Base-by-base conservation (phyloP, 2,329 filamentous ascomycete species). In the Helicocarpus griseus region DNA sequence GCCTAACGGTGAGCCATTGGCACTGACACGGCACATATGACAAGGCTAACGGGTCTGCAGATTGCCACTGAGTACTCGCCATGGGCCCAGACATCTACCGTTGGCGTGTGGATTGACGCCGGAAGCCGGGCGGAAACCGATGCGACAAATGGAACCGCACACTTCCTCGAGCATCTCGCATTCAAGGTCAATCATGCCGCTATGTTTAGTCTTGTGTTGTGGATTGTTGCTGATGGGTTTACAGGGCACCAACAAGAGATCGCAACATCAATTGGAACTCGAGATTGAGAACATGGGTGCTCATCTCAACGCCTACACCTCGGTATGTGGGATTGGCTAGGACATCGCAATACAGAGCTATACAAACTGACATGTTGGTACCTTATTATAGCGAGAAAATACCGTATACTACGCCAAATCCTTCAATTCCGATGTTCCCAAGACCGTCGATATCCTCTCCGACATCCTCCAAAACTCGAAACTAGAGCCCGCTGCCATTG, bases 271-370 rank as follows among this genome's bases (percentile, higher is more conserved):
- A 77, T 80, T 98, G 70, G 93, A 98, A 79, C 85, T 98, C 60
- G 93, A 98, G 79, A 97, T 98, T 69, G 93, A 98, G 81, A 98
- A 98, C 78, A 96, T 98, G 88, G 93, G 93, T 72, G 93, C 89
- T 60, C 93, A 98, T 78, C 81, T 98, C 65, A 98, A 98, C 76
- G 93, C 93, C 71, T 98, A 98, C 80, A 98, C 93, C 65, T 97
- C 91, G 78, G 90, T 96, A 83, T 67, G 86, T 63, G 51, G 26
- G 24, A 54, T 39, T 45, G 46, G 51, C 50, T 54, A 57, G 53
- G 43, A 58, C 56, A 49, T 48, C 36, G 36, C 45, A 52, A 48
- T 52, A 57, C 62, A 69, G 62, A 24, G 29, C 11, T 35, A 9
- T 21, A 36, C 22, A 24, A n/a, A 26, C 21, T 47, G 21, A 47